Percentiles rank a stretch among this genome's conserved stretches.
These are phyloP conservation scores for Mucor racemosus DNA, from an alignment of 371 early-diverging fungal species.

Conservation along the genomic window DNA sequence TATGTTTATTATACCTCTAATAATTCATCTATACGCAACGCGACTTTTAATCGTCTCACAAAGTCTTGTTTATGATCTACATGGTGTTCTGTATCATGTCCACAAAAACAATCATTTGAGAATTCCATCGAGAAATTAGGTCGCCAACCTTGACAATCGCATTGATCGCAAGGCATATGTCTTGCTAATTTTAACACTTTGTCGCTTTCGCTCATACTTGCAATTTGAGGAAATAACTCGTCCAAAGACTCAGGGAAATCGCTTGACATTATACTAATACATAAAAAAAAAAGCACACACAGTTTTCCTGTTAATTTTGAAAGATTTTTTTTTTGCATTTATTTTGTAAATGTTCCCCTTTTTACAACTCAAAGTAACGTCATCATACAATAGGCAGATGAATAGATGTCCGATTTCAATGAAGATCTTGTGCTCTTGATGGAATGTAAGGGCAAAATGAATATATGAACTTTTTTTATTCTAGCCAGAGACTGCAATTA, in stretches of 20 bases:
- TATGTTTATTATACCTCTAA: conserved; percentile 37
- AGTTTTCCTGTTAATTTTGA: too few species aligned
- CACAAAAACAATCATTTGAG: conserved; percentile 45
- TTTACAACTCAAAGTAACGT: too few species aligned
- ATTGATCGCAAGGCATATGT: conserved; percentile 46
- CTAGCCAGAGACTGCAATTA: too few species aligned
- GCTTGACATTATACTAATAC: not conserved
- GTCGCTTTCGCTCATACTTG: conserved; percentile 31
- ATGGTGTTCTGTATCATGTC: conserved; percentile 48
- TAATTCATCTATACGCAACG: conserved; percentile 51
- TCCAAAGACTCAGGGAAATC: conserved; percentile 3
- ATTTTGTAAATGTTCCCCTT: too few species aligned
- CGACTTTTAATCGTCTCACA: conserved; percentile 50
- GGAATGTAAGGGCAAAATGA: too few species aligned
- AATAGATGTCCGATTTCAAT: too few species aligned
- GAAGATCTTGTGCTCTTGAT: too few species aligned
- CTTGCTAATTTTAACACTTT: conserved; percentile 50
- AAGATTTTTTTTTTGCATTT: not conserved
- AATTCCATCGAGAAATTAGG: conserved; percentile 34
- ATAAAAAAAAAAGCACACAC: not conserved
- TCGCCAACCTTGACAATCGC: conserved; percentile 52
- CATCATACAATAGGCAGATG: too few species aligned
- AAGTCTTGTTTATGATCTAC: conserved; percentile 50
- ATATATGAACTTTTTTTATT: too few species aligned
- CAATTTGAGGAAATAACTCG: conserved; percentile 32